These are phyloP conservation scores for Xylaria sp. DNA, from an alignment of 2,329 filamentous ascomycete genomes.

Conservation along the genomic window DNA sequence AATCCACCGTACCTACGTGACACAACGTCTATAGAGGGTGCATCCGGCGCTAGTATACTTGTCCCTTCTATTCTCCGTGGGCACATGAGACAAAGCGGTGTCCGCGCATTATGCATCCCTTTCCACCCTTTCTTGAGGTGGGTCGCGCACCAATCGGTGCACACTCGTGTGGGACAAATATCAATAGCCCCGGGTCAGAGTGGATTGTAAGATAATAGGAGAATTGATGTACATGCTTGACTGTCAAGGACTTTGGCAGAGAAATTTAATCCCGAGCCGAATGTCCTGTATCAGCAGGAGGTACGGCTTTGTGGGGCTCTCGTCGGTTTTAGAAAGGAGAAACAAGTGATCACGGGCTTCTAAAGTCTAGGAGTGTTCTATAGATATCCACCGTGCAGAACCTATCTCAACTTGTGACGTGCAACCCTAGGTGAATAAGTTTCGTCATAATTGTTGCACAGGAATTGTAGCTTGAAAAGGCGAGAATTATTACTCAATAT, in stretches of 20 bases:
- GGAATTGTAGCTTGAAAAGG: too few species aligned
- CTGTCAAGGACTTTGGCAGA: neutral
- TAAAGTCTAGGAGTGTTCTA: neutral
- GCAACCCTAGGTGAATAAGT: neutral
- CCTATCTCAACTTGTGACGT: neutral
- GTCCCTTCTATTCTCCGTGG: conserved; percentile 31
- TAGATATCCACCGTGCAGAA: neutral
- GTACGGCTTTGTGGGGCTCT: neutral
- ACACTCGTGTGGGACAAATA: conserved; percentile 18
- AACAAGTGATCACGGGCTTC: neutral
- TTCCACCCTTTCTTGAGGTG: conserved; percentile 6
- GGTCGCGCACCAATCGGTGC: conserved; percentile 13
- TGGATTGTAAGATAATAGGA: neutral
- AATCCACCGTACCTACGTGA: conserved; percentile 18
- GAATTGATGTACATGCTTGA: neutral
- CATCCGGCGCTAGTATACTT: neutral
- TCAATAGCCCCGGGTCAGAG: conserved; percentile 15
- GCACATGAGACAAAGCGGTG: conserved; percentile 13
- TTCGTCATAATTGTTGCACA: too few species aligned
- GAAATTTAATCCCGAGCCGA: neutral
- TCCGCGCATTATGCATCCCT: neutral
- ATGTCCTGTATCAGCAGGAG: neutral
- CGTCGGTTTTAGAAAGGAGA: neutral
- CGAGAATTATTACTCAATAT: neutral
- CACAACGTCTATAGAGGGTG: conserved; percentile 8